Percentiles rank a stretch among this genome's conserved stretches.
phyloP scores from a whole-genome alignment of 345 rosid genomes.

The Gynandropsis gynandra region DNA sequence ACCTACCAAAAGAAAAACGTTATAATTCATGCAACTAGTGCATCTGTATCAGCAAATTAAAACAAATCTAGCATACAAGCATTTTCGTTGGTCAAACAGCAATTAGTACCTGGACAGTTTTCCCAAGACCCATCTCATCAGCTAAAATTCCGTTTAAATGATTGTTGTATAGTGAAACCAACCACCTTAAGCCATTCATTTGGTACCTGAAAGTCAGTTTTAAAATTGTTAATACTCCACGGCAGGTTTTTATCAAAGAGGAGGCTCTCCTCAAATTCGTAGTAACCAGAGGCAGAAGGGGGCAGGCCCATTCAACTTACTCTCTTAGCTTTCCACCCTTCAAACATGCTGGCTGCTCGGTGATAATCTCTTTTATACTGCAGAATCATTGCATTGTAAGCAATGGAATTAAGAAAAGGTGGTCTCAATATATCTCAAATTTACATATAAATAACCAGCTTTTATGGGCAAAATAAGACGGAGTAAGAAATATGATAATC shows the following conservation, averaged over 20 bases:
- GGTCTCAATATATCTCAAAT: neutral
- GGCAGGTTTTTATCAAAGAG: constrained; percentile 3
- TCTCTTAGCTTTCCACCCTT: constrained; percentile 84
- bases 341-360: constrained; percentile 69
- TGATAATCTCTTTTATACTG: constrained; percentile 81
- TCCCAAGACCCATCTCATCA: constrained; percentile 98
- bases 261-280: neutral
- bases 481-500: neutral
- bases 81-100: neutral
- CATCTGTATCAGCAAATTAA: constrained; percentile 1
- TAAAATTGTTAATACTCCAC: constrained; percentile 15
- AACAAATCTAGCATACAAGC: neutral
- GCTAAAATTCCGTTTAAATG: constrained; percentile 91
- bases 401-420: constrained; percentile 1
- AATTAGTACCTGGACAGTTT: constrained; percentile 77
- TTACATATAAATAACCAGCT: neutral
- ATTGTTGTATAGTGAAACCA: constrained; percentile 81
- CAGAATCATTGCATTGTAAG: constrained; percentile 17
- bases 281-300: neutral
- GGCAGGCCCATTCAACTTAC: constrained; percentile 40
- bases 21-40: constrained; percentile 6
- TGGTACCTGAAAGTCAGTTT: constrained; percentile 59
- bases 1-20: constrained; percentile 37
- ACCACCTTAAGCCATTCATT: constrained; percentile 90
- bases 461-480: neutral